Evolutionary conservation across 305 asterid genomes (phyloP), one percentile per base, ranked within the genome.

Genomic region (Fraxinus albicans): DNA sequence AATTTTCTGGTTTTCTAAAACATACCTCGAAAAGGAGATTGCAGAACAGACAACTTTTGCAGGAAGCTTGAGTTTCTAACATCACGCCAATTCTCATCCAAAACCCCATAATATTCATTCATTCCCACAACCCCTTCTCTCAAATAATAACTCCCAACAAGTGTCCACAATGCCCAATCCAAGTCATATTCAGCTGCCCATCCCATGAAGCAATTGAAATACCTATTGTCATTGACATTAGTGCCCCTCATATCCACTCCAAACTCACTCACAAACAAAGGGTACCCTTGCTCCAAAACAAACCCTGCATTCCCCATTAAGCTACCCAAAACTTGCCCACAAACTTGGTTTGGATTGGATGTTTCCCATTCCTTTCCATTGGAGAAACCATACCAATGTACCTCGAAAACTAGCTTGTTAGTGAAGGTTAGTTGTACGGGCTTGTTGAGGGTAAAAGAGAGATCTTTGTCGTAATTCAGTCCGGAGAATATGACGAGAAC

Each of bases 91-190:
- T 95, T 91, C 97, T 95, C 93, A 50, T 87, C 70, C 83, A 89
- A 88, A 84, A 96, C 86, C 33, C 99, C 98, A 80, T 95, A 96
- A 72, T 87, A 86, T 87, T 95, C 99, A 76, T 94, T 89, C 23
- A 76, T 8, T 27, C 97, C 98, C 79, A 85, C 85, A 0, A 88
- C 88, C 36, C 98, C 97, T 83, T 93, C 88, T 83, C 98, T 87
- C 34, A 89, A 40, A 65, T 95, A 96, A 60, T 96, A 93, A 82
- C 98, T 96, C 25, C 98, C 98, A 6, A 84, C 89, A 9, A 95
- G 95, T 72, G 96, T 89, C 99, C 99, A 95, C 65, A 92, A 38
- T 23, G 98, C 98, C 98, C 97, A 95, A 31, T 95, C 98, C 50
- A 93, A 60, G 79, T 96, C 99, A 47, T 79, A 79, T 72, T 92